Evolutionary conservation across 148 eudicot genomes (phyloP).

Genomic region (Linanthus parryae): DNA sequence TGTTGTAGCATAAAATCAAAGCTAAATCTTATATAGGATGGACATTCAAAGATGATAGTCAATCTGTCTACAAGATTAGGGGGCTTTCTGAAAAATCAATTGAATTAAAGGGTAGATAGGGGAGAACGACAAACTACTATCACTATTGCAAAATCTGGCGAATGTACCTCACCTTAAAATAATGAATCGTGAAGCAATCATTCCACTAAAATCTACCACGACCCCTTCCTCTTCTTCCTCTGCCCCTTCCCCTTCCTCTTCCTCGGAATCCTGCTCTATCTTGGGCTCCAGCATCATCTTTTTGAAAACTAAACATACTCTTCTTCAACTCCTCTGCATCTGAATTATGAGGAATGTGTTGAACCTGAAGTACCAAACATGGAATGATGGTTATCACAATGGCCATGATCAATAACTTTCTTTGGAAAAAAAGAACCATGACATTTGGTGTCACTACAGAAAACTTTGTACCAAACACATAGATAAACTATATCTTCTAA

Average conservation of each 20-base stretch:
- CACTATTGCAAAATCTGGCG: too few species aligned
- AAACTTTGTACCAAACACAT: neutral
- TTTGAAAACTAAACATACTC: slow-evolving; percentile 85
- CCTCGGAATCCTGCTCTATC: slow-evolving; percentile 48
- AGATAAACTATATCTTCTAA: neutral
- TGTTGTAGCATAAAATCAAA: too few species aligned
- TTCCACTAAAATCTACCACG: too few species aligned
- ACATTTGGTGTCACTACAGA: neutral
- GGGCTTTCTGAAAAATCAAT: too few species aligned
- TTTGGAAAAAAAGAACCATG: neutral
- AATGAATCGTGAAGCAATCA: too few species aligned
- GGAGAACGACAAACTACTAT: too few species aligned
- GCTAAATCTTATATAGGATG: too few species aligned
- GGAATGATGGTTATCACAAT: neutral
- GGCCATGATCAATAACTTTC: neutral
- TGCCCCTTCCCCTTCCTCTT: slow-evolving; percentile 51
- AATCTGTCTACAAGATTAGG: too few species aligned
- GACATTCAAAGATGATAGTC: too few species aligned
- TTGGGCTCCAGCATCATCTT: slow-evolving; percentile 24
- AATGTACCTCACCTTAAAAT: too few species aligned
- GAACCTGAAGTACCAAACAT: slow-evolving; percentile 32
- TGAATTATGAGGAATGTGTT: slow-evolving; percentile 25
- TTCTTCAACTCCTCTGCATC: slow-evolving; percentile 50
- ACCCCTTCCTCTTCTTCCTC: slow-evolving; percentile 38
- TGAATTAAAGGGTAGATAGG: too few species aligned